Evolutionary conservation across 208 protist species (phyloP).

Genomic region (Trypanosoma melophagium): DNA sequence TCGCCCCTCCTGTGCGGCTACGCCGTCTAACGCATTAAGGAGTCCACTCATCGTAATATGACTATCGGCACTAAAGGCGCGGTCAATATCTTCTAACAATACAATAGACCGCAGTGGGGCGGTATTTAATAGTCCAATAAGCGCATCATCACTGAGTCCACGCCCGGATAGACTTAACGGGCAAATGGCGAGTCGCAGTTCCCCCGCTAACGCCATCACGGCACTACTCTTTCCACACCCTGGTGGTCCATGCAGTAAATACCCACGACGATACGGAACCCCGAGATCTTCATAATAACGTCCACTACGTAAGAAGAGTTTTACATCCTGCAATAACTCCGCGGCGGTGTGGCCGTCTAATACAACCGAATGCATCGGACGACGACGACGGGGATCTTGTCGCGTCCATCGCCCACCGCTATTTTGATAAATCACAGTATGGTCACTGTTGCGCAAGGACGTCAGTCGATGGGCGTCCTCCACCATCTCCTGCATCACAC

Average conservation of each 20-base stretch:
- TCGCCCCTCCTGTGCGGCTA: slow-evolving; percentile 93
- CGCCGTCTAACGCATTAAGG: slow-evolving; percentile 95
- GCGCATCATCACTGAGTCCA: slow-evolving; percentile 83
- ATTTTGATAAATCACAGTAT: slow-evolving; percentile 87
- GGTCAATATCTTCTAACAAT: slow-evolving; percentile 95
- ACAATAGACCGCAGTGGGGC: slow-evolving; percentile 87
- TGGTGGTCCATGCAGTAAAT: slow-evolving; percentile 94
- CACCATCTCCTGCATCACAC: slow-evolving; percentile 68
- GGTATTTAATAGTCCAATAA: slow-evolving; percentile 86
- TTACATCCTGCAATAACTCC: slow-evolving; percentile 72
- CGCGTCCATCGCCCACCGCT: slow-evolving; percentile 72
- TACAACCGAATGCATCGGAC: slow-evolving; percentile 90
- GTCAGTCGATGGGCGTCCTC: slow-evolving; percentile 65
- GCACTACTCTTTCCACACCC: slow-evolving; percentile 94
- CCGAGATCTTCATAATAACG: slow-evolving; percentile 92
- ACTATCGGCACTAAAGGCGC: slow-evolving; percentile 87
- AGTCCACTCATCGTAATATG: slow-evolving; percentile 94
- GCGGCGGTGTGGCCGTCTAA: slow-evolving; percentile 64
- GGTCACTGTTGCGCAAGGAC: slow-evolving; percentile 63
- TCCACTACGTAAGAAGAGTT: slow-evolving; percentile 74
- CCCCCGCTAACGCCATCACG: slow-evolving; percentile 91
- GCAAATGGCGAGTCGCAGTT: slow-evolving; percentile 91
- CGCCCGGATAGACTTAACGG: slow-evolving; percentile 91
- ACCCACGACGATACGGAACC: slow-evolving; percentile 95
- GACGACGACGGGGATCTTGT: slow-evolving; percentile 69